Conservation (phyloP, 1,284 basidiomycete genomes). For the Coniferiporia sulphurascens region DNA sequence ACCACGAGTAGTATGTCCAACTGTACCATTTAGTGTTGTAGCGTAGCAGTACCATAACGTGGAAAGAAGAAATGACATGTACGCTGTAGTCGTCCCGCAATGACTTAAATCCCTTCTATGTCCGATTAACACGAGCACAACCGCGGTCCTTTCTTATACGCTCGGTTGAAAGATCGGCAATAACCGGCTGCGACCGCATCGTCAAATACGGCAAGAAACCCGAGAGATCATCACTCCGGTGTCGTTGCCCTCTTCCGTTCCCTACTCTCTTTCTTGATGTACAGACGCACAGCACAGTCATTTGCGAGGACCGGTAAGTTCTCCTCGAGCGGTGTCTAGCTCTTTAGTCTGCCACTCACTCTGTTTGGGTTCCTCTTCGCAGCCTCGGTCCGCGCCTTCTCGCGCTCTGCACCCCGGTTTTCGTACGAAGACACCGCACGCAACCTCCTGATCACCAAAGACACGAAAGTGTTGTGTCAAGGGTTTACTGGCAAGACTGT, state of each 20-base stretch:
- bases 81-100: background rate
- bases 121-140: background rate
- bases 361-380: constrained; percentile 45
- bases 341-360: background rate
- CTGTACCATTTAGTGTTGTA: background rate
- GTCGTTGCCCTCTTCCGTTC: background rate
- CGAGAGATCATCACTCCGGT: background rate
- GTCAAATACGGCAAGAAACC: background rate
- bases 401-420: constrained; percentile 63
- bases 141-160: background rate
- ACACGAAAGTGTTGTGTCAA: constrained; percentile 92
- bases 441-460: constrained; percentile 91
- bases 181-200: background rate
- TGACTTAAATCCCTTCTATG: background rate
- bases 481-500: constrained; percentile 98
- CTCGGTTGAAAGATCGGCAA: background rate
- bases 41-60: background rate
- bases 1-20: constrained; percentile 21
- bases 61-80: background rate
- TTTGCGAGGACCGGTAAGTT: constrained; percentile 47
- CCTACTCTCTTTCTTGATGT: constrained; percentile 36
- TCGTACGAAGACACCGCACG: constrained; percentile 87
- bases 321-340: background rate
- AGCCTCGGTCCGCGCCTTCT: constrained; percentile 55
- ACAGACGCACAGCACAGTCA: constrained; percentile 55